phyloP scores from a whole-genome alignment of 73 alveolate species.

The Paramecium bursaria region DNA sequence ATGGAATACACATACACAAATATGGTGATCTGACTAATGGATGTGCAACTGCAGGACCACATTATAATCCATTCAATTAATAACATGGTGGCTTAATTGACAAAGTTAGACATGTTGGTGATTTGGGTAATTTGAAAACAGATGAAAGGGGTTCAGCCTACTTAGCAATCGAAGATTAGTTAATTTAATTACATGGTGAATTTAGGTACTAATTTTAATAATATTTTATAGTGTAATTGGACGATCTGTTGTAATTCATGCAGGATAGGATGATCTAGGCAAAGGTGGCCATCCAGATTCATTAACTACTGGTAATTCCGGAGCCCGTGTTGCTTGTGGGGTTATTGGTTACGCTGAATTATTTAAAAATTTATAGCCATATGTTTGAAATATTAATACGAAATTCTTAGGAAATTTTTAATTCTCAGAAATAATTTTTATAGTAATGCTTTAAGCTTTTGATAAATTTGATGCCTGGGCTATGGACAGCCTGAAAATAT shows the following conservation, averaged over 20 bases:
- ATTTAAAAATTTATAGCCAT: conserved; percentile 64
- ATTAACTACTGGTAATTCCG: conserved; percentile 88
- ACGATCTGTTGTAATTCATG: conserved; percentile 79
- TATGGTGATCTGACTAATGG: conserved; percentile 86
- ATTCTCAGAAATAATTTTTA: conserved; percentile 12
- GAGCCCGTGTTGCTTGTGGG: conserved; percentile 74
- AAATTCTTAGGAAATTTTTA: conserved; percentile 12
- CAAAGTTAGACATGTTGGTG: conserved; percentile 89
- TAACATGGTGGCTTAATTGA: conserved; percentile 89
- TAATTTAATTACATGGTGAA: conserved; percentile 68
- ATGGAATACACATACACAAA: conserved; percentile 92
- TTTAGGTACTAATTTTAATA: not conserved
- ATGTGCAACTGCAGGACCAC: conserved; percentile 92
- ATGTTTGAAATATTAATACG: conserved; percentile 37
- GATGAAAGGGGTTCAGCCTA: conserved; percentile 71
- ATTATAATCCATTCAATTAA: conserved; percentile 83
- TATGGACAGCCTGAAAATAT: conserved; percentile 15
- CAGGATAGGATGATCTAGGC: conserved; percentile 81
- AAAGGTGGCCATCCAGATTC: conserved; percentile 86
- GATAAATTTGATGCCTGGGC: conserved; percentile 9
- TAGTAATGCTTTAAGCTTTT: conserved; percentile 14
- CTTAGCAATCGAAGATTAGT: conserved; percentile 61
- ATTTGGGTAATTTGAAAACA: conserved; percentile 86
- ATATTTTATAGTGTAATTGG: conserved; percentile 71
- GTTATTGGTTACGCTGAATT: conserved; percentile 59